Base-by-base conservation (phyloP, 2,329 filamentous ascomycete genomes). In the Monosporascus sp. region DNA sequence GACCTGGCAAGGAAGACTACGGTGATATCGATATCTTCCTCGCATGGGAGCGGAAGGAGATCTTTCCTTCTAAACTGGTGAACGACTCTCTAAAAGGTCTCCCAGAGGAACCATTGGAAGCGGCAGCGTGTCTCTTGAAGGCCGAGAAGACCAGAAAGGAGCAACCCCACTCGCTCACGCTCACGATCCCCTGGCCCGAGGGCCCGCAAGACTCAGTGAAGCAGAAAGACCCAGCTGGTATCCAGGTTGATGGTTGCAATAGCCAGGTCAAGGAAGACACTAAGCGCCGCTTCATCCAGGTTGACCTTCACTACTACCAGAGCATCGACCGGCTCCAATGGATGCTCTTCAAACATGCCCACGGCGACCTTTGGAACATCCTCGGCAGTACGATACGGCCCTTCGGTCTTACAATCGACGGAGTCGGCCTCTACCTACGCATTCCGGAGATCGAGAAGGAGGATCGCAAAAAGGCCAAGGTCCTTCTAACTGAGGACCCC, bases 21-120 rank as follows among this genome's bases (percentile, higher is more conserved):
- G 90, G 89, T 20, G 90, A 94, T 59, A 72, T 95, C 38, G 89
- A 94, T 68, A 75, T 92, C 54, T 68, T 91, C 1, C 77, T 89
- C 1, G 71, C 74, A 0, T 65, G 66, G 35, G 69, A 71, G 17
- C 64, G 59, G 18, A 26, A 53, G 5, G 41, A 57, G 1, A 40
- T 54, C 15, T 56, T 63, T 24, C 53, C 60, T 26, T 48, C 35
- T 8, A 28, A 44, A 8, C 7, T 0, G 2, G 9, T 14, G 26
- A 5, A 11, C 18, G 22, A 26, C 11, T 15, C 20, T 45, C 3
- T 8, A 9, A 28, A 43, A 37, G 38, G 15, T 17, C 20, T n/a
- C n/a, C 17, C 17, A 15, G 37, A 59, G 50, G 20, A 54, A 51
- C 41, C 51, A 60, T 65, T 51, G 52, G 63, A 20, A 58, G 61